Evolutionary conservation across 2,329 filamentous ascomycete genomes (phyloP).

Genomic region (Gliomastix tumulicola): DNA sequence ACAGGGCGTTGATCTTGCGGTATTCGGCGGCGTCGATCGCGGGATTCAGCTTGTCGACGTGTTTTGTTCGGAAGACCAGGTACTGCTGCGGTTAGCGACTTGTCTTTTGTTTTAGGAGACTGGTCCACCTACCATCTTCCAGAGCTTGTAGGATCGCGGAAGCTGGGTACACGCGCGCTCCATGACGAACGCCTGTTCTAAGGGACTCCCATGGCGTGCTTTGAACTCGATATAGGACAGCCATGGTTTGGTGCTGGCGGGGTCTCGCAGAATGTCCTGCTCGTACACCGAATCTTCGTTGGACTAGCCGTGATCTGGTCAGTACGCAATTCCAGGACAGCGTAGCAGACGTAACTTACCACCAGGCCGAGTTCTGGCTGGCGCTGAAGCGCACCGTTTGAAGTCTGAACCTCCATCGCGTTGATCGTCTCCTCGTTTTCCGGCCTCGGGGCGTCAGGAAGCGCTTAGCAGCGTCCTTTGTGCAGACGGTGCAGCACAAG

Average conservation of each 20-base stretch:
- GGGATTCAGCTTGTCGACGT: slow-evolving; percentile 76
- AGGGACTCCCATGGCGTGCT: slow-evolving; percentile 71
- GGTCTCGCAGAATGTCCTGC: slow-evolving; percentile 85
- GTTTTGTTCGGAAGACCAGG: slow-evolving; percentile 74
- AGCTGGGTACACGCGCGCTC: slow-evolving; percentile 87
- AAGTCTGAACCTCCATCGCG: no score
- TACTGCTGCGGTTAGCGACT: slow-evolving; percentile 48
- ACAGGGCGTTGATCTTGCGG: slow-evolving; percentile 89
- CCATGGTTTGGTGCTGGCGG: slow-evolving; percentile 87
- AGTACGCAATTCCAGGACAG: neutral
- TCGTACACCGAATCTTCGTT: slow-evolving; percentile 94
- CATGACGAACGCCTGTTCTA: slow-evolving; percentile 81
- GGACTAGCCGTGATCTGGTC: slow-evolving; percentile 43
- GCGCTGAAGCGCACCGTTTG: no score
- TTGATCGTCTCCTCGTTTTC: no score
- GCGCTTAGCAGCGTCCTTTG: no score
- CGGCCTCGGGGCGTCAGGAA: no score
- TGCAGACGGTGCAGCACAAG: slow-evolving; percentile 2
- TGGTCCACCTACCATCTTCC: slow-evolving; percentile 68
- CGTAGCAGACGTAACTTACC: slow-evolving; percentile 1
- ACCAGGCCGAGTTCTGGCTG: slow-evolving; percentile 6
- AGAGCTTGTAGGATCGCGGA: slow-evolving; percentile 93
- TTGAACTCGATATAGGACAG: slow-evolving; percentile 92
- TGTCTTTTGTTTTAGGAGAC: neutral
- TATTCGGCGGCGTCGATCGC: slow-evolving; percentile 74